Evolutionary conservation across 2,329 filamentous ascomycete species (phyloP).

Genomic region (Colletotrichum gloeosporioides): DNA sequence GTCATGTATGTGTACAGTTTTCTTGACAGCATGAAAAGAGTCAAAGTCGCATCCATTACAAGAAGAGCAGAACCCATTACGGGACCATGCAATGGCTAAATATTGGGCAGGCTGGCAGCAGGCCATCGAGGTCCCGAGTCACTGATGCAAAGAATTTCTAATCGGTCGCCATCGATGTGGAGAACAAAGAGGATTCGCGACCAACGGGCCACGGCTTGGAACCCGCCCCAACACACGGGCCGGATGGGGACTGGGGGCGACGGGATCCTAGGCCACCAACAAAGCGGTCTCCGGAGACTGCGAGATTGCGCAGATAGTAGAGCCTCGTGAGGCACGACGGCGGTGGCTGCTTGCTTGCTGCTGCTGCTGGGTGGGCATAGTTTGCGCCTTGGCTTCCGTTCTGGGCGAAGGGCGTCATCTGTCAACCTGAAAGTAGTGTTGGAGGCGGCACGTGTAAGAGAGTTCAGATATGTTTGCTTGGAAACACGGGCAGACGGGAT

Average conservation of each 20-base stretch:
- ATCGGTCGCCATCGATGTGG: constrained; percentile 3
- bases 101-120: neutral
- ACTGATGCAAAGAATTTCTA: constrained; percentile 13
- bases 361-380: neutral
- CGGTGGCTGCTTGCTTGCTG: neutral
- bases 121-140: neutral
- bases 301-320: neutral
- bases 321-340: constrained; percentile 2
- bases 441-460: neutral
- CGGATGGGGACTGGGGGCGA: neutral
- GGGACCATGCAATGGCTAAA: constrained; percentile 3
- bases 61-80: neutral
- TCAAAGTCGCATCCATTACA: neutral
- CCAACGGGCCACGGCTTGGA: neutral
- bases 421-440: neutral
- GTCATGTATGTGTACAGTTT: neutral
- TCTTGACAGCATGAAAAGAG: neutral
- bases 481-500: neutral
- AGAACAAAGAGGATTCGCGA: constrained; percentile 6
- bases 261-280: neutral
- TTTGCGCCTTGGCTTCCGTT: constrained; percentile 20
- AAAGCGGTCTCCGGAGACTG: neutral
- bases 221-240: neutral
- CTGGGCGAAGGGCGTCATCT: neutral
- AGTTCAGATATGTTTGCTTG: neutral